Evolutionary conservation across 768 basidiomycete genomes (phyloP), one percentile per base, ranked within the genome.

Genomic region (Amylocystis lapponica): DNA sequence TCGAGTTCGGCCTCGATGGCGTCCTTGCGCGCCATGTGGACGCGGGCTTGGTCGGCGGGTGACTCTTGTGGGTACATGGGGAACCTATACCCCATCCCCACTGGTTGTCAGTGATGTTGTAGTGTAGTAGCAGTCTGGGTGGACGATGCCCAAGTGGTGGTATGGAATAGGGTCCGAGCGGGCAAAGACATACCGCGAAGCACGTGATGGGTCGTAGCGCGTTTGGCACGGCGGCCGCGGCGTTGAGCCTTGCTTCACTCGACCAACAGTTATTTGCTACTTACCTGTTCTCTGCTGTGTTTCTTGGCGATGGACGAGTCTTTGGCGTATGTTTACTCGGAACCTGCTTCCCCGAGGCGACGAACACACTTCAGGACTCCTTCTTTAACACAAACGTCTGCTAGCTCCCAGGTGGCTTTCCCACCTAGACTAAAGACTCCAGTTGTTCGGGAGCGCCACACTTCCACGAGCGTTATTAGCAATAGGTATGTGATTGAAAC

Each of bases 1-100:
- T 75, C 71, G 39, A 94, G 74, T 52, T 89, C 80, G 23, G 70
- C 68, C 60, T 94, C 86, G 52, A 94, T 81, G 21, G 62, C 69
- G 41, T 83, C 79, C 55, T 90, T 92, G 42, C 69, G 72, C 4
- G 71, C 63, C 51, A 92, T 82, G 19, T 94, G 69, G 8, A 71
- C 65, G 36, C 75, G 74, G 3, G 85, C 86, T 45, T 71, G 68
- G 43, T 82, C 76, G 53, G 71, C 62, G 45, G 78, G 70, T 42
- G 66, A 58, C 66, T 39, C 68, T 59, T 27, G 71, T 63, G 14
- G 74, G 68, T 27, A 74, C n/a, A n/a, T n/a, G n/a, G n/a, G n/a
- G n/a, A n/a, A n/a, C n/a, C n/a, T n/a, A n/a, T n/a, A 63, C 42
- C 64, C 71, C 53, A 68, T 67, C 23, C 70, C 74, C 75, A 77